Base-by-base conservation (phyloP, 2,329 filamentous ascomycete genomes). In the Didymella keratinophila region DNA sequence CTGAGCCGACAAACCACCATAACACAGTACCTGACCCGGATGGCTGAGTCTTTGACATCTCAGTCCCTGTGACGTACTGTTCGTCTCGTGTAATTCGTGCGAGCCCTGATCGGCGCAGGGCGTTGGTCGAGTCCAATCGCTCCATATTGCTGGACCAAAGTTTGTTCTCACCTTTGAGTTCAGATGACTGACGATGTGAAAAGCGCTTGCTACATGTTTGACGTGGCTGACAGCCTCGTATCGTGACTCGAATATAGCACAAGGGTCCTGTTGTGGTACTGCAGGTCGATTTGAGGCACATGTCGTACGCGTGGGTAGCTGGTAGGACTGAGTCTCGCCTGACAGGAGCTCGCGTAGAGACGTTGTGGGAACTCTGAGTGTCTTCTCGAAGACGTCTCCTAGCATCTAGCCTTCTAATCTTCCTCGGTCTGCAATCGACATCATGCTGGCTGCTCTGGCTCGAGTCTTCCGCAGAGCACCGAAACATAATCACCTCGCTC, bases 401-500 rank as follows among this genome's bases (percentile, higher is more conserved):
- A 43, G 20, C 36, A 16, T 28, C 27, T 16, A 7, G 18, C 18
- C 34, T 42, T 20, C 27, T 6, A 42, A 12, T 9, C 23, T 3
- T 21, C 21, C 23, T 12, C 8, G 43, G 34, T 5, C 21, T 32
- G 7, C 25, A n/a, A 20, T 41, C 11, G 21, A 20, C 43, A 25
- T 23, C 14, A 48, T 44, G 30, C 30, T 52, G 9, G 32, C 9
- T 12, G 30, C 23, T 10, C 36, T 57, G 41, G 18, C 37, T 52
- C 55, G 39, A 34, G 42, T 65, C 18, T 62, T 68, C 11, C 47
- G 51, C 28, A 39, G 25, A 23, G 53, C 42, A 6, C 47, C 49
- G 14, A 60, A 60, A 16, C 65, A 62, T 28, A 41, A 37, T 28
- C 62, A 41, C 11, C 37, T 63, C 36, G 36, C 52, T 20, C 61